Evolutionary conservation across 1,284 basidiomycete genomes (phyloP).

Genomic region (Cryptococcus maquisensis): DNA sequence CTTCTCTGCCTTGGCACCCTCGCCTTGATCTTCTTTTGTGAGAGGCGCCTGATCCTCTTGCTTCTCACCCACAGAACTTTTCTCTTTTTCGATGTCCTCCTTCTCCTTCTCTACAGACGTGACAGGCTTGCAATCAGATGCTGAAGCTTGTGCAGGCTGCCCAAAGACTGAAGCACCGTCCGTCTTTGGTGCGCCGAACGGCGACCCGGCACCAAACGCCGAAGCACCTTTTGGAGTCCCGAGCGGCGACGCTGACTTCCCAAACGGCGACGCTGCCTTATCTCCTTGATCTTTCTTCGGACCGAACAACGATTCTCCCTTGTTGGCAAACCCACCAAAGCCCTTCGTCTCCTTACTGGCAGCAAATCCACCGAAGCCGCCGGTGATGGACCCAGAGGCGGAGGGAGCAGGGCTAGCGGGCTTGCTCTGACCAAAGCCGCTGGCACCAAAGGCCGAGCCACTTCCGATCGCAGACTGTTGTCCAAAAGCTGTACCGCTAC

Average conservation of each 20-base stretch:
- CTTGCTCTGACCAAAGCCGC: constrained; percentile 24
- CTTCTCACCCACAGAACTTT: background rate
- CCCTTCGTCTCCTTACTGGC: constrained; percentile 18
- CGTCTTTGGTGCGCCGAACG: background rate
- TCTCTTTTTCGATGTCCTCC: background rate
- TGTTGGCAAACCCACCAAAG: constrained; percentile 26
- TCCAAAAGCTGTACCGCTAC: constrained; percentile 19
- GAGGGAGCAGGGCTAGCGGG: constrained; percentile 6
- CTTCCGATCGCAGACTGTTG: constrained; percentile 19
- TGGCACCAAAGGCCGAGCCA: background rate
- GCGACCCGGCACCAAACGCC: background rate
- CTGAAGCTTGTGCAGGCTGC: background rate
- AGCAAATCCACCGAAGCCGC: constrained; percentile 42
- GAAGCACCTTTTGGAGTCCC: background rate
- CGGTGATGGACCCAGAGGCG: constrained; percentile 18
- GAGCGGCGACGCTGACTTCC: background rate
- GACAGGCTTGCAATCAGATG: background rate
- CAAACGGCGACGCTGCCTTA: background rate
- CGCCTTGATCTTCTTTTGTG: background rate
- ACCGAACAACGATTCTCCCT: constrained; percentile 16
- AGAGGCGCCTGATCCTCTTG: background rate
- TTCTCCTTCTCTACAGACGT: background rate
- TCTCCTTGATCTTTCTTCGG: constrained; percentile 1
- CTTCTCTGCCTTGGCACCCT: background rate
- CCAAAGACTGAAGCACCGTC: background rate